Percentiles rank a stretch among this genome's conserved stretches.
phyloP scores from a whole-genome alignment of 2,329 filamentous ascomycete genomes.

The Lachnellula arida region DNA sequence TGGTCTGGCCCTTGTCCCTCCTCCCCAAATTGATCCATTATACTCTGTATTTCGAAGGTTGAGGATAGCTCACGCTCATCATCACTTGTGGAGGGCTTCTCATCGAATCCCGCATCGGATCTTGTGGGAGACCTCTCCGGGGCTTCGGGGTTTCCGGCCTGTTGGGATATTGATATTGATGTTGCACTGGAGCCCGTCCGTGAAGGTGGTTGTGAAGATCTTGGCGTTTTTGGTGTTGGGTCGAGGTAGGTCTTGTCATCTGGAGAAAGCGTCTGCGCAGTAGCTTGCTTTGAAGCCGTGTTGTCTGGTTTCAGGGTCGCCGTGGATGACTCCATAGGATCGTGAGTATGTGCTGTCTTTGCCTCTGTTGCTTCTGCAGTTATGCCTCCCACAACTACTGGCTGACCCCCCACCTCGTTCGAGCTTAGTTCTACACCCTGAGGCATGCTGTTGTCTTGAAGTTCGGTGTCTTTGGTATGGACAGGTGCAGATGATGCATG shows the following conservation, averaged over 20 bases:
- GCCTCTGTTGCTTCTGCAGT: neutral
- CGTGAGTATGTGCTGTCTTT: conserved; percentile 3
- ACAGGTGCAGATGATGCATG: neutral
- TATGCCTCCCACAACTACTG: neutral
- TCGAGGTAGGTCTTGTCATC: conserved; percentile 41
- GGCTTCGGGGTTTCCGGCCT: conserved; percentile 35
- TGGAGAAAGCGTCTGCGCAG: conserved; percentile 14
- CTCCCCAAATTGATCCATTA: conserved; percentile 93
- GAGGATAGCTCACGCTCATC: conserved; percentile 65
- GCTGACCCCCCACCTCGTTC: neutral
- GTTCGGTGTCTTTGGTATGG: neutral
- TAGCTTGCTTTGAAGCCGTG: conserved; percentile 3
- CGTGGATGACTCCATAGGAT: conserved; percentile 33
- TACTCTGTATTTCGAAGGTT: conserved; percentile 85
- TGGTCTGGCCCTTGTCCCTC: conserved; percentile 64
- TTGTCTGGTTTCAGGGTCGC: conserved; percentile 30
- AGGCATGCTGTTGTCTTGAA: neutral
- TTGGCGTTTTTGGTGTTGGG: conserved; percentile 42
- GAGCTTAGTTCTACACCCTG: neutral
- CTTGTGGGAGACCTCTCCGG: conserved; percentile 46
- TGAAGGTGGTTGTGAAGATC: conserved; percentile 37
- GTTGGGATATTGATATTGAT: conserved; percentile 31
- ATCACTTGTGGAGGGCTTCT: conserved; percentile 52
- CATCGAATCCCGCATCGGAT: conserved; percentile 53
- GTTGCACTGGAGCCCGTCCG: conserved; percentile 32